Evolutionary conservation across 305 asterid species (phyloP), one percentile per base, ranked within the genome.

Genomic region (Fraxinus platypoda): DNA sequence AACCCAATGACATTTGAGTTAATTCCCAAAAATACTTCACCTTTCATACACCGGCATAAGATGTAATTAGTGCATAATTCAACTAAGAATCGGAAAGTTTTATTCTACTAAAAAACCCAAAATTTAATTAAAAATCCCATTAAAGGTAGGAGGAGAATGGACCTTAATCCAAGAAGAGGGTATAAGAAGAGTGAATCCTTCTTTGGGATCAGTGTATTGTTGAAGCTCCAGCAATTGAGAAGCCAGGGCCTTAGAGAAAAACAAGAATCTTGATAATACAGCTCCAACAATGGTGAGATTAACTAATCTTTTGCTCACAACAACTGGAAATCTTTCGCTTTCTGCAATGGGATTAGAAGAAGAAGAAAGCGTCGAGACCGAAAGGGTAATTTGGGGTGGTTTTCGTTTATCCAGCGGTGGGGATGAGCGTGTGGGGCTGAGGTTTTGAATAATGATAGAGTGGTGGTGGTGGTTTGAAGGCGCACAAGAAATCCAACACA

Each of bases 141-240:
- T 72, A 64, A 23, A 43, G 38, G 17, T 8, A 74, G 46, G 34
- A 84, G 37, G 21, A 76, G 79, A 54, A 41, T 3, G 21, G 37
- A 92, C 97, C 97, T 94, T 91, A 80, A 66, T 87, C 97, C 94
- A 95, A 38, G 98, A 94, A 85, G 92, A 84, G 34, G 98, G 99
- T 38, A 86, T 84, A 84, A 94, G 96, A 82, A 95, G 91, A 72
- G 95, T 89, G 89, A 93, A 95, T 15, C 97, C 98, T 79, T 92
- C 85, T 12, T 78, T 74, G 25, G 90, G 57, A 88, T 95, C 97
- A 2, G 91, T 89, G 88, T 92, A 94, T 85, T 89, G 88, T 34
- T 88, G 80, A 38, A 95, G 94, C 81, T 93, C 91, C 82, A 88
- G 46, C 8, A 78, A 84, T 79, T 89, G 85, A 70, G 86, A 83